Evolutionary conservation across 495 filamentous ascomycete genomes (phyloP).

Genomic region (Pyrenopolyporus hunteri): DNA sequence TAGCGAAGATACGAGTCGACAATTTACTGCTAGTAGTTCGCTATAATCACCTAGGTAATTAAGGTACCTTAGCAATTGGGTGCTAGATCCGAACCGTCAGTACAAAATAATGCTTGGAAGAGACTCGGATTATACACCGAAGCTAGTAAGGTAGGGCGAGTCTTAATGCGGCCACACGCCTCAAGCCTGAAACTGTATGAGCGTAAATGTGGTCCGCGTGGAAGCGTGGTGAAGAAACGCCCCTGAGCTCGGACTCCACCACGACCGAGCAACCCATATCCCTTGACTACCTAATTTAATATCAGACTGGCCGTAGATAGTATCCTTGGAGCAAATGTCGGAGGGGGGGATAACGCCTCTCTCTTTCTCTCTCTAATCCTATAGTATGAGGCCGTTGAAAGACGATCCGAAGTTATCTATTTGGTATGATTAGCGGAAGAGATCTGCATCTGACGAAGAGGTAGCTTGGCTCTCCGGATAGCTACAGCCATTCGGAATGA

Average conservation of each 20-base stretch:
- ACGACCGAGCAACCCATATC: not conserved
- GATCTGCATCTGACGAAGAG: no score
- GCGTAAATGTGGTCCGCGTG: constrained; percentile 17
- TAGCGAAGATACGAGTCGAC: constrained; percentile 4
- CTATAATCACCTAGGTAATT: no score
- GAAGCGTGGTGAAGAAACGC: not conserved
- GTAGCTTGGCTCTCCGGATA: not conserved
- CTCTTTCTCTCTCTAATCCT: not conserved
- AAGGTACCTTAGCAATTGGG: not conserved
- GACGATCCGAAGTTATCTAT: not conserved
- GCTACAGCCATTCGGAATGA: constrained; percentile 12
- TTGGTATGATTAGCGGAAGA: not conserved
- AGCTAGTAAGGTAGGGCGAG: constrained; percentile 2
- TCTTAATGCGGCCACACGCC: constrained; percentile 6
- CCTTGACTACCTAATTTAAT: not conserved
- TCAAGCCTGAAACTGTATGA: constrained; percentile 10
- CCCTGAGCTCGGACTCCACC: not conserved
- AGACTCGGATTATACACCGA: not conserved
- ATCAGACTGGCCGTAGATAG: no score
- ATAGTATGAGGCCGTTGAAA: not conserved
- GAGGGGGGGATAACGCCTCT: no score
- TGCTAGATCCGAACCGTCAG: constrained; percentile 1
- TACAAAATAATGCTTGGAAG: constrained; percentile 4
- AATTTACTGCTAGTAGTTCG: no score
- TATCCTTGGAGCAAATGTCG: no score